A percentile compares a stretch with the other conserved stretches of the same genome.
phyloP scores from a whole-genome alignment of 208 protist genomes.

The Acanthamoeba triangularis region DNA sequence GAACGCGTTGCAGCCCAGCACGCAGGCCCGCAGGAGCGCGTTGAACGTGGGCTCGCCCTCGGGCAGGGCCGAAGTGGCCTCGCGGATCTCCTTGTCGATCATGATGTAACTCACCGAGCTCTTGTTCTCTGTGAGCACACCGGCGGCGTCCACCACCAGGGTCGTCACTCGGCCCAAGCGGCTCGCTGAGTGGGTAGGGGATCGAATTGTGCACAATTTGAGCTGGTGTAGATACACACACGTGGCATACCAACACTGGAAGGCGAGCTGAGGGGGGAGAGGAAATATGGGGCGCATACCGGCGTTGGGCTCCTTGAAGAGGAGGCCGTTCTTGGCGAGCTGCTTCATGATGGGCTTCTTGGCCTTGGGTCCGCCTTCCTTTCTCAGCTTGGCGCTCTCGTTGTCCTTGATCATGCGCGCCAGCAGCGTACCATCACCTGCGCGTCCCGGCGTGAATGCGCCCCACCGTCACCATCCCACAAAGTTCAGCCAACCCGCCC shows the following conservation, averaged over 20 bases:
- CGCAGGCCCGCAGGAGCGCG: slow-evolving; percentile 24
- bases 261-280: background rate
- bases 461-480: no score
- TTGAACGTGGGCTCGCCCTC: slow-evolving; percentile 41
- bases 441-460: no score
- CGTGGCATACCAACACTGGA: no score
- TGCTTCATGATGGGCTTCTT: slow-evolving; percentile 69
- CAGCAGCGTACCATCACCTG: slow-evolving; percentile 56
- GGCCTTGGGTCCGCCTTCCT: slow-evolving; percentile 56
- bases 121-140: slow-evolving; percentile 69
- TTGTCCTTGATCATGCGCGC: slow-evolving; percentile 63
- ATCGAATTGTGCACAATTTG: background rate
- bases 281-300: background rate
- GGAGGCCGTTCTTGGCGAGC: slow-evolving; percentile 59
- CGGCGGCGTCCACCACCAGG: slow-evolving; percentile 25
- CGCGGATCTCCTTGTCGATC: slow-evolving; percentile 28
- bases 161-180: slow-evolving; percentile 47
- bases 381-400: slow-evolving; percentile 40
- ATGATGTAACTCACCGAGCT: slow-evolving; percentile 40
- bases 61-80: slow-evolving; percentile 10
- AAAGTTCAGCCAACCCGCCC: no score
- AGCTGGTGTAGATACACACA: no score
- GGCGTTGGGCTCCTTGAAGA: slow-evolving; percentile 52
- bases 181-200: background rate
- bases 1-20: slow-evolving; percentile 42